Evolutionary conservation across 257 asterid genomes (phyloP), one percentile per base, ranked within the genome.

Genomic region (Solanum pinnatisectum): DNA sequence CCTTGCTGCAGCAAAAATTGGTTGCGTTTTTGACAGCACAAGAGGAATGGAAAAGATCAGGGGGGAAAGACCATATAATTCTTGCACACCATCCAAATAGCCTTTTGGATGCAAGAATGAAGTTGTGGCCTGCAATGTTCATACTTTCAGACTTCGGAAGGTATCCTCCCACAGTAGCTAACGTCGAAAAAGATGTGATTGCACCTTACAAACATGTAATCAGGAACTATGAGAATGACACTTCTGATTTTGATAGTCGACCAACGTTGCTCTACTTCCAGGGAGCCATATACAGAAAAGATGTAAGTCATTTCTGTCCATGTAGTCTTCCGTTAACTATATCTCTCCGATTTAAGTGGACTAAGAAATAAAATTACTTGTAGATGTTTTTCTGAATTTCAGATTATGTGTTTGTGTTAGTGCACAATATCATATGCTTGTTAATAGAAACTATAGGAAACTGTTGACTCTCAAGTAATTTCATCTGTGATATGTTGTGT

Each of bases 31-130:
- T 97, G 93, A 89, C 77, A 18, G 90, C 89, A 87, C 97, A 90
- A 89, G 90, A 91, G 85, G 98, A 94, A 81, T 97, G 99, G 99
- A 93, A 94, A 91, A 96, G 92, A 89, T 92, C 98, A 0, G 93
- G 93, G 23, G 99, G 99, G 7, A 93, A 88, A 70, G 96, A 97
- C 90, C 99, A 97, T 85, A 85, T 97, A 59, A 90, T 97, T n/a
- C 87, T 97, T 59, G 98, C 98, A 25, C 99, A 97, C 88, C 99
- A 97, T 89, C 99, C 98, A 2, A 97, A 97, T 91, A 97, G 99
- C 85, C 95, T 97, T 60, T 88, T 92, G 87, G 93, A 96, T 46
- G 98, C 98, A 5, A 94, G 99, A 90, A 87, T 71, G 92, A 94
- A 97, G 95, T 96, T 97, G 14, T 97, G 97, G 98, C 98, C 98